Percentiles rank a stretch among this genome's conserved stretches.
phyloP scores from a whole-genome alignment of 2,329 filamentous ascomycete genomes.

The Elsinoe ampelina region DNA sequence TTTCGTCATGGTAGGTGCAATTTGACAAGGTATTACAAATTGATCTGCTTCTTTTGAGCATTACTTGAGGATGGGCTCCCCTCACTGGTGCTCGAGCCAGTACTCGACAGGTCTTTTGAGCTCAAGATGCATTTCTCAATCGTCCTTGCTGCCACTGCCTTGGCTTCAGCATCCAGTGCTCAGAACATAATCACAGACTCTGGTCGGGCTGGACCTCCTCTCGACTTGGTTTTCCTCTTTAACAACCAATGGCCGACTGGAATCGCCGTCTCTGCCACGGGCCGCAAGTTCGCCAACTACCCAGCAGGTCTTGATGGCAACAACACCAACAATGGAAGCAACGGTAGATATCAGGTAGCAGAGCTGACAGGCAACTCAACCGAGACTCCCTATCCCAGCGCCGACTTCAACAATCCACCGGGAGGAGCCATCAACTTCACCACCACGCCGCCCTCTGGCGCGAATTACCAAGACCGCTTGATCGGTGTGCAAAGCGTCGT shows the following conservation, averaged over 20 bases:
- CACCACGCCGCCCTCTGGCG: conserved; percentile 36
- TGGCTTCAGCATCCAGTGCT: neutral
- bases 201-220: conserved; percentile 32
- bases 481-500: conserved; percentile 46
- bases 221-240: conserved; percentile 44
- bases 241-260: conserved; percentile 43
- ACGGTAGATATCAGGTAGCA: conserved; percentile 40
- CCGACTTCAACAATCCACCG: conserved; percentile 40
- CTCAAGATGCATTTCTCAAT: neutral
- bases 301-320: conserved; percentile 40
- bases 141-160: neutral
- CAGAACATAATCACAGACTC: conserved; percentile 26
- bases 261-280: conserved; percentile 43
- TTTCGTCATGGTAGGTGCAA: conserved; percentile 9
- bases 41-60: neutral
- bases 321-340: conserved; percentile 36
- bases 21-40: conserved; percentile 3
- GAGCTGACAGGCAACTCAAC: conserved; percentile 37
- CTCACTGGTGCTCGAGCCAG: neutral
- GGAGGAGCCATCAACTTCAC: conserved; percentile 44
- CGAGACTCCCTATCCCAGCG: conserved; percentile 36
- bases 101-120: neutral
- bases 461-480: conserved; percentile 41
- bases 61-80: neutral
- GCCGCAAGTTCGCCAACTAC: conserved; percentile 46